Conservation (phyloP, 2,329 filamentous ascomycete genomes). For the Colletotrichum chrysophilum region DNA sequence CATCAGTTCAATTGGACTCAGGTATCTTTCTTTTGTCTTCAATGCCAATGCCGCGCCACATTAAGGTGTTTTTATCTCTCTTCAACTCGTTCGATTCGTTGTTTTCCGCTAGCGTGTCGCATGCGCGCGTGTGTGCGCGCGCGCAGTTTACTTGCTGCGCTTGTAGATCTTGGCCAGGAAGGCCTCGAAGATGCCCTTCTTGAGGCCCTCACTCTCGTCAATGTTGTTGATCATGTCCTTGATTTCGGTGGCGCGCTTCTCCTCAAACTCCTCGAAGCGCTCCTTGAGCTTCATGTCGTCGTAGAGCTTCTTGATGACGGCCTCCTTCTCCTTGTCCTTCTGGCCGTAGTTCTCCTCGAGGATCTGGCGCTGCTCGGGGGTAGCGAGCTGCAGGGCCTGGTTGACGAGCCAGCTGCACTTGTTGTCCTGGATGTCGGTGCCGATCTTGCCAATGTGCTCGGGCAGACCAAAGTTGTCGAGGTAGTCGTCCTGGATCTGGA, state of each 20-base stretch:
- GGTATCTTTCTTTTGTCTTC: slow-evolving; percentile 18
- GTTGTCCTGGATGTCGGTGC: slow-evolving; percentile 99
- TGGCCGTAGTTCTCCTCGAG: slow-evolving; percentile 93
- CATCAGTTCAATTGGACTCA: slow-evolving; percentile 4
- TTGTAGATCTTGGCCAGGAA: slow-evolving; percentile 99
- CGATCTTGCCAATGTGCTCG: slow-evolving; percentile 95
- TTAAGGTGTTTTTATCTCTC: neutral
- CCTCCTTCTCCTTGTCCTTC: slow-evolving; percentile 85
- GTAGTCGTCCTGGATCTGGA: slow-evolving; percentile 99
- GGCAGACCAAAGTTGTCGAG: slow-evolving; percentile 97
- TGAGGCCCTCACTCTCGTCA: slow-evolving; percentile 87
- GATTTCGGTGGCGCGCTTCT: slow-evolving; percentile 82
- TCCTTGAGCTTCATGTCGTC: slow-evolving; percentile 84
- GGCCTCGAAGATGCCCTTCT: slow-evolving; percentile 86
- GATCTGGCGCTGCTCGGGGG: slow-evolving; percentile 83
- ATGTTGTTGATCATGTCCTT: slow-evolving; percentile 75
- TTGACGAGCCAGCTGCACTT: slow-evolving; percentile 99
- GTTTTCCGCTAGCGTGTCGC: neutral
- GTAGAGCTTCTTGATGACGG: slow-evolving; percentile 86
- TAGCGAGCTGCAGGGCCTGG: slow-evolving; percentile 82
- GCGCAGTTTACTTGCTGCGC: slow-evolving; percentile 79
- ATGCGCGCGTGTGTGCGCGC: neutral
- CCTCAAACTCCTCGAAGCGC: slow-evolving; percentile 88
- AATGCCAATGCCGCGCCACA: neutral
- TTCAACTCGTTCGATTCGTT: neutral